Percentiles rank a stretch among this genome's conserved stretches.
Conservation (phyloP, 352 stramenopile species). For the Pythium aristosporum region DNA sequence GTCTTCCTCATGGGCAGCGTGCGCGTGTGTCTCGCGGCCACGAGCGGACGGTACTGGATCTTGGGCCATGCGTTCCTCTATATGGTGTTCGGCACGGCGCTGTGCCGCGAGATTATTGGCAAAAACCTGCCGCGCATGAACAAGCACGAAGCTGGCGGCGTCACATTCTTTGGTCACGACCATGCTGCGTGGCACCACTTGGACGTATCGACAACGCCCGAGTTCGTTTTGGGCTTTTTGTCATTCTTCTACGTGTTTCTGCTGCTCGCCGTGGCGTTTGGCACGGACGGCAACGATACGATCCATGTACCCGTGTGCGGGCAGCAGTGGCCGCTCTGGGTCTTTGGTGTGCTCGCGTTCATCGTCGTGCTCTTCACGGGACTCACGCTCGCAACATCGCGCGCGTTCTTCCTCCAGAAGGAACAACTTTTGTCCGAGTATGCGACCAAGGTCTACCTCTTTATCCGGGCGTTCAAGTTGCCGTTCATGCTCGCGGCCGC, state of each 20-base stretch:
- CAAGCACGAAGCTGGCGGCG: conserved; percentile 73
- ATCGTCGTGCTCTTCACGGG: conserved; percentile 80
- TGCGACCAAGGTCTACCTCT: conserved; percentile 74
- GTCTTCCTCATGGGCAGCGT: conserved; percentile 75
- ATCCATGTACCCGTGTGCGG: conserved; percentile 55
- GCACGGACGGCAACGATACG: conserved; percentile 43
- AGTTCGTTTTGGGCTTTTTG: conserved; percentile 81
- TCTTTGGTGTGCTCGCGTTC: conserved; percentile 85
- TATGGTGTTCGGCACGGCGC: conserved; percentile 73
- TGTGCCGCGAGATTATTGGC: conserved; percentile 82
- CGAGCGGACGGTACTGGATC: conserved; percentile 76
- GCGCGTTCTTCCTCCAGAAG: conserved; percentile 78
- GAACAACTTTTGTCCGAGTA: conserved; percentile 80
- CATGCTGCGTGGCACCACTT: conserved; percentile 55
- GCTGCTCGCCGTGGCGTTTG: conserved; percentile 75
- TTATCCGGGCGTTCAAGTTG: conserved; percentile 53
- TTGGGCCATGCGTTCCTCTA: conserved; percentile 77
- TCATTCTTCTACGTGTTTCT: conserved; percentile 88
- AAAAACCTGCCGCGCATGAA: conserved; percentile 81
- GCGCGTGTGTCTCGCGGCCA: conserved; percentile 67
- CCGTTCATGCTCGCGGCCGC: conserved; percentile 79
- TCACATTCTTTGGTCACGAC: conserved; percentile 86
- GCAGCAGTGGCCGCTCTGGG: conserved; percentile 77
- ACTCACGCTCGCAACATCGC: conserved; percentile 68
- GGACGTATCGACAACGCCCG: conserved; percentile 72